Base-by-base conservation (phyloP, 257 asterid genomes). In the Nyctanthes arbortristis region DNA sequence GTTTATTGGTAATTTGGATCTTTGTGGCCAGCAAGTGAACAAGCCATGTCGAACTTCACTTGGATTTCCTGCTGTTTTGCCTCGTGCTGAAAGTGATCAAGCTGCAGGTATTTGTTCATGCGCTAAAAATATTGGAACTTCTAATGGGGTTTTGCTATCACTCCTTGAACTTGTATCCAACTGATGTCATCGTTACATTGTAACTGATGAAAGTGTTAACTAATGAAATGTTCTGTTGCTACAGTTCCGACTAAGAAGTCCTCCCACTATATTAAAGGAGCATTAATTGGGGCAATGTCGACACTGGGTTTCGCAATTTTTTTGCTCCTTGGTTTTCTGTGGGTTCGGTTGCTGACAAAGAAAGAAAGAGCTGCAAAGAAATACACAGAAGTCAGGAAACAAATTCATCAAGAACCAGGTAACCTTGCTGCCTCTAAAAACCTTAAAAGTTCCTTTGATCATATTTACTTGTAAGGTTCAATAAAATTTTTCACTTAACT, bases 41-140 rank as follows among this genome's bases (percentile, higher is more conserved):
- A 91, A 89, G 84, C 93, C 96, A 30, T 94, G 99, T 69, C 88
- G 89, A 71, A 94, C 96, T 24, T 94, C 99, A 37, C 82, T 94
- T 65, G 99, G 99, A 66, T 94, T 94, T 79, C 99, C 99, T 40
- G 99, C 90, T 30, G 97, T 94, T 25, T 69, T 94, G 69, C 99
- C 99, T 66, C 96, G 84, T 75, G 94, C 96, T 14, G 90, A 82
- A 81, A 94, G 96, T 39, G 93, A 91, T 24, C 84, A 85, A 77
- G 95, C 96, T 56, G 80, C 81, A 77, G 96, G 97, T 91, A 82
- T 47, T 67, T 24, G 60, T 65, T 63, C 69, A 18, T 14, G 13
- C 6, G 27, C 7, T 20, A n/a, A 24, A 8, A 36, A 13, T 7
- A 5, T 20, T 47, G 10, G 29, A 27, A 28, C 2, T 34, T 32